Evolutionary conservation across 257 asterid species (phyloP).

Genomic region (Plantago elongata): DNA sequence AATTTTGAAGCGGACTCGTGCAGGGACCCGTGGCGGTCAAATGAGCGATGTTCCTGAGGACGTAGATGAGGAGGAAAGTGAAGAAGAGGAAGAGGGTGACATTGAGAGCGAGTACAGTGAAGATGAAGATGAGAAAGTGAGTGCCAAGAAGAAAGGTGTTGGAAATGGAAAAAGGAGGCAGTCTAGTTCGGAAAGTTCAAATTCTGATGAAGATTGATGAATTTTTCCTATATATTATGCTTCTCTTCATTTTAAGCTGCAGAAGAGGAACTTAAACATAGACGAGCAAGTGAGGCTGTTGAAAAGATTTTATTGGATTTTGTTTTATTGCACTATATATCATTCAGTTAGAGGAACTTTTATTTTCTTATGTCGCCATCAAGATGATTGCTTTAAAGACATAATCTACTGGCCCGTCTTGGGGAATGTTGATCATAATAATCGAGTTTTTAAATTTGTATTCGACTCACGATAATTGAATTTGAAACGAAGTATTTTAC

Average conservation of each 20-base stretch:
- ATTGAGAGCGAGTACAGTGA: constrained; percentile 82
- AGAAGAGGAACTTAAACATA: neutral
- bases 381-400: too few relatives aligned
- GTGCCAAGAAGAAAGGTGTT: constrained; percentile 21
- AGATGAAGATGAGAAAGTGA: constrained; percentile 44
- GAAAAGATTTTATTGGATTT: too few relatives aligned
- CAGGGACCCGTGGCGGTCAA: constrained; percentile 46
- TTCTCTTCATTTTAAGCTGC: neutral
- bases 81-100: constrained; percentile 65
- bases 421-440: too few relatives aligned
- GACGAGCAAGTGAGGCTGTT: too few relatives aligned
- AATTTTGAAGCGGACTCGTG: constrained; percentile 57
- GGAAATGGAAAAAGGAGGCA: constrained; percentile 31
- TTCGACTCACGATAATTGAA: too few relatives aligned
- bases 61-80: constrained; percentile 61
- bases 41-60: constrained; percentile 34
- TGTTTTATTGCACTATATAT: too few relatives aligned
- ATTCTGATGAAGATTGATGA: constrained; percentile 42
- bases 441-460: too few relatives aligned
- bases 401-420: too few relatives aligned
- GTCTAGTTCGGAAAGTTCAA: constrained; percentile 36
- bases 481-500: too few relatives aligned
- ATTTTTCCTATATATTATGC: neutral
- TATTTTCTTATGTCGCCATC: too few relatives aligned
- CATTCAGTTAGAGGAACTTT: too few relatives aligned